These are phyloP conservation scores for Aureobasidium sp. DNA, from an alignment of 2,329 filamentous ascomycete genomes.

Conservation along the genomic window DNA sequence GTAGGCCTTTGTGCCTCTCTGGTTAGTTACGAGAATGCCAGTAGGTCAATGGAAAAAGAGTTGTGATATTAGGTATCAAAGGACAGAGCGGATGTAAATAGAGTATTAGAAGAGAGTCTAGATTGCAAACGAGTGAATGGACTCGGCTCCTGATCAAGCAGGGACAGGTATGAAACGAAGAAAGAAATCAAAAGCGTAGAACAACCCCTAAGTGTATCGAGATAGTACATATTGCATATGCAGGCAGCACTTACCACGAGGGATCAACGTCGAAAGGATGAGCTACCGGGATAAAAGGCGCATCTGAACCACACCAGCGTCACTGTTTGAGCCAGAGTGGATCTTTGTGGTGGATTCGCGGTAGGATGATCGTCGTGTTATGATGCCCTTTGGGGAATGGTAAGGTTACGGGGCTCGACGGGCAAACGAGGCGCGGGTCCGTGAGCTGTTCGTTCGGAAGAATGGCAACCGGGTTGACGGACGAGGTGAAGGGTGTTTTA, in stretches of 20 bases:
- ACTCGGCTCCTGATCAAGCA: constrained; percentile 1
- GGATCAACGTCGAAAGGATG: neutral
- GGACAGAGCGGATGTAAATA: neutral
- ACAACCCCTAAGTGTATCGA: neutral
- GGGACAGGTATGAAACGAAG: constrained; percentile 8
- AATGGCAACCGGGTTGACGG: constrained; percentile 3
- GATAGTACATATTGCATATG: constrained; percentile 6
- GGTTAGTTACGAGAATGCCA: neutral
- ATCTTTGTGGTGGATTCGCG: neutral
- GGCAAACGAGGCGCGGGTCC: neutral
- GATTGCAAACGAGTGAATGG: neutral
- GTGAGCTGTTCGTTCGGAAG: constrained; percentile 2
- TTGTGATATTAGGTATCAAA: neutral
- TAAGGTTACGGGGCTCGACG: neutral
- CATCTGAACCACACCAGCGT: neutral
- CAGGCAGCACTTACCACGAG: constrained; percentile 10
- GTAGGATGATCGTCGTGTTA: constrained; percentile 2
- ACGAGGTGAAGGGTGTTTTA: too few relatives aligned
- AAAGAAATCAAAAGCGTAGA: neutral
- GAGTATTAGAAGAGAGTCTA: neutral
- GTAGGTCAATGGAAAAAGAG: neutral
- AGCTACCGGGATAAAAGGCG: neutral
- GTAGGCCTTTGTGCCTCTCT: neutral
- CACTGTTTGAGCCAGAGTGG: neutral
- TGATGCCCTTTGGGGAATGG: neutral